A percentile compares a stretch with the other conserved stretches of the same genome.
Conservation (phyloP, 2,329 filamentous ascomycete species). For the Fusarium nisikadoi region DNA sequence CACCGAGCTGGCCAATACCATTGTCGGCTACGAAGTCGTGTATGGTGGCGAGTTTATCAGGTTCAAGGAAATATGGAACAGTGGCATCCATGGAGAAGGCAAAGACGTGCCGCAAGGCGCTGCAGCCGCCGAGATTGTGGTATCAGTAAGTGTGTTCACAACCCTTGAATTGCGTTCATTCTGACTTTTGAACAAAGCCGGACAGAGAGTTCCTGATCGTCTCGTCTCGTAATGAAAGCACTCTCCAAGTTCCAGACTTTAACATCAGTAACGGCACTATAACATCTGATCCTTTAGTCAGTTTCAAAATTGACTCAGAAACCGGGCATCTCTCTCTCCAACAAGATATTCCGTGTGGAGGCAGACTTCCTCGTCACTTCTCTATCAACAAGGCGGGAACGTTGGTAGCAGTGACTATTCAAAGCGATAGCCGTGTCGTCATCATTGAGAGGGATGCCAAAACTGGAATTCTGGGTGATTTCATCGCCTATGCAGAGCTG, state of each 20-base stretch:
- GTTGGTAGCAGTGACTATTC: conserved; percentile 73
- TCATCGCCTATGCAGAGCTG: conserved; percentile 56
- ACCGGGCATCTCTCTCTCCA: conserved; percentile 67
- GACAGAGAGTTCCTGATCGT: conserved; percentile 72
- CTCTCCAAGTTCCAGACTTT: conserved; percentile 60
- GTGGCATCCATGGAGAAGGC: conserved; percentile 59
- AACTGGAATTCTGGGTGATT: conserved; percentile 66
- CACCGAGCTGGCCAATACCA: conserved; percentile 68
- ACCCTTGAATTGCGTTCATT: not conserved
- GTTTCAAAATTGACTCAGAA: conserved; percentile 64
- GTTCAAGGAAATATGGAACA: conserved; percentile 60
- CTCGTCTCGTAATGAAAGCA: conserved; percentile 72
- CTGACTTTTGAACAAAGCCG: conserved; percentile 53
- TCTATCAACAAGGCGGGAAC: conserved; percentile 72
- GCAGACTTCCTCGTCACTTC: conserved; percentile 74
- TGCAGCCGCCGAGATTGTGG: conserved; percentile 64
- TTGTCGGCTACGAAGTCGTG: conserved; percentile 65
- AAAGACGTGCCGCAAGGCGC: conserved; percentile 54
- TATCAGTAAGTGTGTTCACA: conserved; percentile 62
- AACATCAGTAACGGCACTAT: conserved; percentile 58
- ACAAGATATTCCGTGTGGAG: conserved; percentile 71
- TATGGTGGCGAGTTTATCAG: conserved; percentile 59
- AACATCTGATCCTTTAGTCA: conserved; percentile 72
- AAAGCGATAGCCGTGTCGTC: conserved; percentile 68
- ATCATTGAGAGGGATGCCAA: conserved; percentile 68